These are phyloP conservation scores for Zygosaccharomyces sapae DNA, from an alignment of 1,139 yeast species.

Conservation along the genomic window DNA sequence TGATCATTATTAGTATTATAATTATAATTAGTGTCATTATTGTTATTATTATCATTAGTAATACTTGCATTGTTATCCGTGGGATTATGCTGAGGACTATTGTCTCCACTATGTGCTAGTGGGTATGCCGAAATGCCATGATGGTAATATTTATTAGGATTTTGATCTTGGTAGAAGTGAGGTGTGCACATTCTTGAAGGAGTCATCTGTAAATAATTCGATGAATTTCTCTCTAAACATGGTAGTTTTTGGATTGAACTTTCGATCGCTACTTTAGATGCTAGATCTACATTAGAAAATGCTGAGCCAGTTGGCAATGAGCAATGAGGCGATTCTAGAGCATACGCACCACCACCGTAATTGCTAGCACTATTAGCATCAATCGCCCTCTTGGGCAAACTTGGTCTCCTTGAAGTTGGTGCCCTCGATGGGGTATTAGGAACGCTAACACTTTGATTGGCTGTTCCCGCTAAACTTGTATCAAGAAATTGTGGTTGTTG, in stretches of 20 bases:
- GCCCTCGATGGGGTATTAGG: constrained; percentile 16
- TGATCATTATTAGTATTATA: constrained; percentile 2
- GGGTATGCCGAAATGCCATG: constrained; percentile 4
- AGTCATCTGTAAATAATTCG: constrained; percentile 1
- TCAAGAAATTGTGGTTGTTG: constrained; percentile 8
- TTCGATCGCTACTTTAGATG: constrained; percentile 7
- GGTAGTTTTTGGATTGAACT: background rate
- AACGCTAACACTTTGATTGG: constrained; percentile 4
- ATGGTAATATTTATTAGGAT: background rate
- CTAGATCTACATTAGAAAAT: constrained; percentile 2
- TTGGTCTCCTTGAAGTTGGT: constrained; percentile 14
- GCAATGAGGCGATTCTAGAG: constrained; percentile 10
- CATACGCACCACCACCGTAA: constrained; percentile 1
- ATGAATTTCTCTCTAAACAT: constrained; percentile 1
- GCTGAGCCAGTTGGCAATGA: constrained; percentile 6
- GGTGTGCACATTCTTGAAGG: constrained; percentile 9
- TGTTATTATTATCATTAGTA: constrained; percentile 1
- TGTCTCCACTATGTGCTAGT: constrained; percentile 2
- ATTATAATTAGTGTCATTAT: background rate
- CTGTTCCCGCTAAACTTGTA: constrained; percentile 2
- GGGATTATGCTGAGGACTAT: background rate
- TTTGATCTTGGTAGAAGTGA: constrained; percentile 4
- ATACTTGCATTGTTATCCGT: background rate
- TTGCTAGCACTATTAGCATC: constrained; percentile 8
- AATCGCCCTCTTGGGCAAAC: constrained; percentile 14